Conservation (phyloP, 78 protist genomes). For the Tieghemostelium lacteum region DNA sequence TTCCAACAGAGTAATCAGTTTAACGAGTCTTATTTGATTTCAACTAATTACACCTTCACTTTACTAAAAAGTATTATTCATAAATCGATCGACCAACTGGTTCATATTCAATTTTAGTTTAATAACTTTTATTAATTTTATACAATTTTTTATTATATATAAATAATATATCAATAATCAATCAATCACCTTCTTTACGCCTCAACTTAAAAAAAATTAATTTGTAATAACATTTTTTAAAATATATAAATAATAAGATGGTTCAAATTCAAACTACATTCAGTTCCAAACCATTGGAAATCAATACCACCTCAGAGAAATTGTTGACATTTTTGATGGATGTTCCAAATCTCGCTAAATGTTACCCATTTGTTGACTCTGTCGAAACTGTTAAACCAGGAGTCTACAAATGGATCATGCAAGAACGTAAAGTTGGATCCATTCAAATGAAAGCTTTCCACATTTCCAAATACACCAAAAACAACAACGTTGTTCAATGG, state of each 20-base stretch:
- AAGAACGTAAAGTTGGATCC: slow-evolving; percentile 74
- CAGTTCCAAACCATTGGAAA: slow-evolving; percentile 41
- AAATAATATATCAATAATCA: background rate
- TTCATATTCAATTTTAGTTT: too few relatives aligned
- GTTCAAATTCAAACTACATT: slow-evolving; percentile 67
- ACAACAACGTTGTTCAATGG: slow-evolving; percentile 31
- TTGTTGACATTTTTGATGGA: slow-evolving; percentile 43
- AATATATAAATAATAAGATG: slow-evolving; percentile 11
- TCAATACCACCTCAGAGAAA: slow-evolving; percentile 40
- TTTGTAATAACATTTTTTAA: too few relatives aligned
- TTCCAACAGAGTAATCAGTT: too few relatives aligned
- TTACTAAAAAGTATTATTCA: too few relatives aligned
- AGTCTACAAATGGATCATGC: slow-evolving; percentile 58
- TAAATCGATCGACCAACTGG: too few relatives aligned
- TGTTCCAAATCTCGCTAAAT: slow-evolving; percentile 40
- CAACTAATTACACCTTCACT: too few relatives aligned
- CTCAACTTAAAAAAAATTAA: background rate
- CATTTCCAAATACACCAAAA: slow-evolving; percentile 36
- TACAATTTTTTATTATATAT: too few relatives aligned
- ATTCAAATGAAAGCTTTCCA: slow-evolving; percentile 70
- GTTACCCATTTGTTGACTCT: slow-evolving; percentile 68
- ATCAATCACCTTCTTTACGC: background rate
- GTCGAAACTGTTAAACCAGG: slow-evolving; percentile 28
- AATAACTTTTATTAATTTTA: too few relatives aligned
- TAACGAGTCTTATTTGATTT: too few relatives aligned